These are phyloP conservation scores for Metarhizium guizhouense DNA, from an alignment of 2,329 filamentous ascomycete species.

Conservation along the genomic window DNA sequence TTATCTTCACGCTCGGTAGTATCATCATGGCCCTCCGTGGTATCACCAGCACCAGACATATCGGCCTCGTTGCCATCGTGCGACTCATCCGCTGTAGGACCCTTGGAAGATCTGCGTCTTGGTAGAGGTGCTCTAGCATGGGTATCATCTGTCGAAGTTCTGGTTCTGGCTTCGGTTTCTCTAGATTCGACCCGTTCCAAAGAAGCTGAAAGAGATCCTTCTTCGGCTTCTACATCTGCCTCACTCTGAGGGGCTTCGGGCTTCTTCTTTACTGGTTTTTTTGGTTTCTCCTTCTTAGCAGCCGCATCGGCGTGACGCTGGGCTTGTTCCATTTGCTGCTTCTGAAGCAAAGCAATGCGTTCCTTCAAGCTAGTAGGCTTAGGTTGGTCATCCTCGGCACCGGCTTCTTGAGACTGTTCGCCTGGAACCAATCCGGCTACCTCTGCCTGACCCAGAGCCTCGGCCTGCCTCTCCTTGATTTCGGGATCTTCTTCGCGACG, in stretches of 20 bases:
- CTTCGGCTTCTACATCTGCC: conserved; percentile 19
- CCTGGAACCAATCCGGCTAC: conserved; percentile 51
- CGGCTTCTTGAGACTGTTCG: conserved; percentile 35
- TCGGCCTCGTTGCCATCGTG: conserved; percentile 57
- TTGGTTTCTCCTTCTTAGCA: conserved; percentile 81
- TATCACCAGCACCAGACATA: conserved; percentile 55
- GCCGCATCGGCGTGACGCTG: conserved; percentile 69
- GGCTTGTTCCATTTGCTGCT: conserved; percentile 86
- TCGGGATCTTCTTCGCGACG: conserved; percentile 80
- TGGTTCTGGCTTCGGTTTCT: conserved; percentile 37
- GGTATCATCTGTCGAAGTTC: conserved; percentile 41
- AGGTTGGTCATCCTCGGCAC: conserved; percentile 63
- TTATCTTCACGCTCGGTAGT: conserved; percentile 65
- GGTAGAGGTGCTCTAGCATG: conserved; percentile 28
- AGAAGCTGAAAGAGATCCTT: conserved; percentile 18
- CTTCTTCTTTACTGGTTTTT: conserved; percentile 62
- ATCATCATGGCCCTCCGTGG: conserved; percentile 52
- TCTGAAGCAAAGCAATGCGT: conserved; percentile 86
- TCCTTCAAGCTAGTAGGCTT: conserved; percentile 94
- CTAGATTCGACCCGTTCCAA: conserved; percentile 39
- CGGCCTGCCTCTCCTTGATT: conserved; percentile 54
- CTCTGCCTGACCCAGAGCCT: conserved; percentile 58
- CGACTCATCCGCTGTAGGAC: conserved; percentile 30
- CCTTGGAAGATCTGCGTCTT: conserved; percentile 44
- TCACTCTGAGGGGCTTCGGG: conserved; percentile 33